These are phyloP conservation scores for Berberis vulgaris DNA, from an alignment of 164 flowering plant genomes.

Conservation along the genomic window DNA sequence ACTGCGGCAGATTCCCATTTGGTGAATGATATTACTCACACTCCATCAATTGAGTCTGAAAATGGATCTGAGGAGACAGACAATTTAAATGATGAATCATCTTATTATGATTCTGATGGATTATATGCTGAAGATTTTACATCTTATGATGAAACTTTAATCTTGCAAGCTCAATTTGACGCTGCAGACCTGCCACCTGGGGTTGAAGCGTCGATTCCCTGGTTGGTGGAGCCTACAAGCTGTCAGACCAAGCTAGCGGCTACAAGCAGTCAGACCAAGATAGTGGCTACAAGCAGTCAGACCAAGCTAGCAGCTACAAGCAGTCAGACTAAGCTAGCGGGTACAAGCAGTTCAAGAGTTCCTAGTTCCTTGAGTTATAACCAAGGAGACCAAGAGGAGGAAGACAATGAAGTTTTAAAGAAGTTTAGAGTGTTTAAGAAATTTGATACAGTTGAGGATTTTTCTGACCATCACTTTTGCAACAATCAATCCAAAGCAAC, in stretches of 20 bases:
- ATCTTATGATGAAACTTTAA: conserved; percentile 8
- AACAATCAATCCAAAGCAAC: background rate
- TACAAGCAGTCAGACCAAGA: conserved; percentile 8
- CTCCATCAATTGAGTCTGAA: background rate
- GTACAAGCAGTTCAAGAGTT: conserved; percentile 17
- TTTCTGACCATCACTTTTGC: conserved; percentile 38
- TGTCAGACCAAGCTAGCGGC: conserved; percentile 5
- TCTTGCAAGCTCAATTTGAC: conserved; percentile 20
- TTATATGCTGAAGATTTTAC: conserved; percentile 3
- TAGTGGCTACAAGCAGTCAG: conserved; percentile 4
- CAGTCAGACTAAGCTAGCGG: conserved; percentile 3
- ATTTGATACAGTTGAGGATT: conserved; percentile 39
- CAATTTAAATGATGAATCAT: background rate
- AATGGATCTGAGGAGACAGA: background rate
- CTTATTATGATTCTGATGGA: conserved; percentile 2
- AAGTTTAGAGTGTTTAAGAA: conserved; percentile 23
- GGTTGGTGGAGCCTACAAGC: conserved; percentile 5
- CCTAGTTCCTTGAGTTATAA: background rate
- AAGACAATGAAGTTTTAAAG: conserved; percentile 11
- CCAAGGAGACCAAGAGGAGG: conserved; percentile 5
- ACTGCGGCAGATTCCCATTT: background rate
- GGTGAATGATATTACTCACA: conserved; percentile 2
- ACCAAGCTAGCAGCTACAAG: conserved; percentile 3
- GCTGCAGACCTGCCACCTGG: conserved; percentile 18
- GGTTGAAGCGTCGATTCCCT: conserved; percentile 15